A percentile compares a stretch with the other conserved stretches of the same genome.
phyloP scores from a whole-genome alignment of 2,329 filamentous ascomycete genomes.

The Nemania sp. region DNA sequence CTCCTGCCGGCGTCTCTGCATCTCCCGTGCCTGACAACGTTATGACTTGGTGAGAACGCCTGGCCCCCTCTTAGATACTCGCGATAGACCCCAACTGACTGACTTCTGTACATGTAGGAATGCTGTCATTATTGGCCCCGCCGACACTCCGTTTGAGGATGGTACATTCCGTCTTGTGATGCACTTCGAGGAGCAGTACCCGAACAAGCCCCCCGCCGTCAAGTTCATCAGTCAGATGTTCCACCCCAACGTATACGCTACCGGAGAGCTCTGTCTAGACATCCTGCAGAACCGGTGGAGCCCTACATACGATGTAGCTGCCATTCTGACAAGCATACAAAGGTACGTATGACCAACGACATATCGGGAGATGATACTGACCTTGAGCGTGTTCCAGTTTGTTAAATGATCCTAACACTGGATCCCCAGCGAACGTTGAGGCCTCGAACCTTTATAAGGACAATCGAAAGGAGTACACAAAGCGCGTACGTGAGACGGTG shows the following conservation, averaged over 20 bases:
- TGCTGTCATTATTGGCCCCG: constrained; percentile 96
- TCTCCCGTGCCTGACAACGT: constrained; percentile 97
- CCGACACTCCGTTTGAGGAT: constrained; percentile 97
- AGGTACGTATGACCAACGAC: constrained; percentile 67
- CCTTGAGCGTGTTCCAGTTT: constrained; percentile 67
- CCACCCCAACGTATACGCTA: constrained; percentile 98
- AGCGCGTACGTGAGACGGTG: constrained; percentile 93
- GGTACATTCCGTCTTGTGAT: constrained; percentile 97
- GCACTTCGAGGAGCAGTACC: constrained; percentile 99
- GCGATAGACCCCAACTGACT: constrained; percentile 46
- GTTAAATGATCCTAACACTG: constrained; percentile 98
- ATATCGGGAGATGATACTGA: constrained; percentile 12
- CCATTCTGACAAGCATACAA: constrained; percentile 96
- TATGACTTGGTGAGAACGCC: constrained; percentile 83
- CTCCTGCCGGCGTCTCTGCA: constrained; percentile 94
- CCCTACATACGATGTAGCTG: constrained; percentile 97
- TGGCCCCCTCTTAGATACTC: constrained; percentile 22
- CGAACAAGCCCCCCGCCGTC: constrained; percentile 96
- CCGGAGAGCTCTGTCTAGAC: constrained; percentile 94
- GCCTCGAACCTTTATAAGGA: constrained; percentile 99
- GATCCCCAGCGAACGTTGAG: constrained; percentile 96
- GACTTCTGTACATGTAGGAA: constrained; percentile 77
- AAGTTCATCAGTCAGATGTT: constrained; percentile 99
- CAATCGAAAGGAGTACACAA: constrained; percentile 95
- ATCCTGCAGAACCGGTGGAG: constrained; percentile 99